Evolutionary conservation across 306 rosid genomes (phyloP).

Genomic region (Ochetophila trinervis): DNA sequence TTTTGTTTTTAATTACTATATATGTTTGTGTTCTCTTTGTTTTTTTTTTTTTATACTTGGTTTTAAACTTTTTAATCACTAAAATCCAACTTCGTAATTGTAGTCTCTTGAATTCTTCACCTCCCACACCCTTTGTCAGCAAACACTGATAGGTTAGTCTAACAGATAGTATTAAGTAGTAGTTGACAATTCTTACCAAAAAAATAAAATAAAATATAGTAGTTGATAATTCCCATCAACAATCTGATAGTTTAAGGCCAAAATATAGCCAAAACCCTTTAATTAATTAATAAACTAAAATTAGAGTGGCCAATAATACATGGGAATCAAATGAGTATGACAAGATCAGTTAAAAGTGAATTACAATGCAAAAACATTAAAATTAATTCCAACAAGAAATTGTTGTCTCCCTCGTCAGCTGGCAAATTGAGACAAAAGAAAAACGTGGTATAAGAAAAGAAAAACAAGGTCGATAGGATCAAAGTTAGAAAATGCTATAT

Average conservation of each 20-base stretch:
- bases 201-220: background rate
- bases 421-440: background rate
- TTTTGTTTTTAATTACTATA: background rate
- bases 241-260: background rate
- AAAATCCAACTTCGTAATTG: background rate
- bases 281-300: no score
- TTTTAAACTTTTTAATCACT: background rate
- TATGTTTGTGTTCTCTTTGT: no score
- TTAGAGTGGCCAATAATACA: background rate
- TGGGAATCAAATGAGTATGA: background rate
- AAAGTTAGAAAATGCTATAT: no score
- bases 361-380: constrained; percentile 1
- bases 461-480: no score
- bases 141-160: no score
- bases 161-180: no score
- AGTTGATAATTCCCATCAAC: background rate
- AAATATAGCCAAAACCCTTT: background rate
- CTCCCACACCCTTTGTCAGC: no score
- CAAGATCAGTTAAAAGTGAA: background rate
- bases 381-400: background rate
- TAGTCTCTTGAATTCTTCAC: background rate
- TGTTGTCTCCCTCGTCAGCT: constrained; percentile 11
- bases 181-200: background rate
- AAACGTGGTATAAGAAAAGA: no score
- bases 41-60: background rate